Conservation (phyloP, 306 rosid species). For the Prosopis cineraria region DNA sequence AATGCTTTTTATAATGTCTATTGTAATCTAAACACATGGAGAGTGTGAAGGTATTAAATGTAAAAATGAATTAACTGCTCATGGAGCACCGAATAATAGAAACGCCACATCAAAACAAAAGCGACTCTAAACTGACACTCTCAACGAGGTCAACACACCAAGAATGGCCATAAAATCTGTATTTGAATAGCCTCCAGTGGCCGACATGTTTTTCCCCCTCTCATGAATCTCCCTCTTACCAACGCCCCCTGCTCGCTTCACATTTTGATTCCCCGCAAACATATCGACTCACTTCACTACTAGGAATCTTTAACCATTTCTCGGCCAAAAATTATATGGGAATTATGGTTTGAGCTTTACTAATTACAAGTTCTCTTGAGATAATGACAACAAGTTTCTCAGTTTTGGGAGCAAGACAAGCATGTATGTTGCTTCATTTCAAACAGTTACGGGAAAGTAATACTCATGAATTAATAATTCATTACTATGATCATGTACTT, state of each 20-base stretch:
- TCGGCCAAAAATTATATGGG: not conserved
- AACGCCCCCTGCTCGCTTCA: not conserved
- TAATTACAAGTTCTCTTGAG: not conserved
- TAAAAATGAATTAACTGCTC: not conserved
- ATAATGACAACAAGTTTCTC: not conserved
- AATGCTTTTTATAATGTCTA: slow-evolving; percentile 19
- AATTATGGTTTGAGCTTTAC: not conserved
- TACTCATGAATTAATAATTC: not conserved
- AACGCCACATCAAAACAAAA: not conserved
- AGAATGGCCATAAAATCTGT: slow-evolving; percentile 31
- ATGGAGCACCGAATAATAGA: not conserved
- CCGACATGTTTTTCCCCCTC: slow-evolving; percentile 64
- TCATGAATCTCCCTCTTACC: slow-evolving; percentile 1
- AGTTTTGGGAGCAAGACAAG: not conserved
- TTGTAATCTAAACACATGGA: slow-evolving; percentile 30
- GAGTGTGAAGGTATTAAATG: not conserved
- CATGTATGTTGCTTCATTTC: not conserved
- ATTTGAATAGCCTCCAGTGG: slow-evolving; percentile 45
- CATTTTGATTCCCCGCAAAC: not conserved
- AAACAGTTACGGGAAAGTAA: not conserved
- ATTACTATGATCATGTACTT: slow-evolving; percentile 28
- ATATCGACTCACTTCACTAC: not conserved
- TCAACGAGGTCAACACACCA: slow-evolving; percentile 57
- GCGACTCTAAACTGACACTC: slow-evolving; percentile 32
- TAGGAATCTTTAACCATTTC: not conserved